phyloP scores from a whole-genome alignment of 352 stramenopile genomes.

The Globisporangium ultimum region DNA sequence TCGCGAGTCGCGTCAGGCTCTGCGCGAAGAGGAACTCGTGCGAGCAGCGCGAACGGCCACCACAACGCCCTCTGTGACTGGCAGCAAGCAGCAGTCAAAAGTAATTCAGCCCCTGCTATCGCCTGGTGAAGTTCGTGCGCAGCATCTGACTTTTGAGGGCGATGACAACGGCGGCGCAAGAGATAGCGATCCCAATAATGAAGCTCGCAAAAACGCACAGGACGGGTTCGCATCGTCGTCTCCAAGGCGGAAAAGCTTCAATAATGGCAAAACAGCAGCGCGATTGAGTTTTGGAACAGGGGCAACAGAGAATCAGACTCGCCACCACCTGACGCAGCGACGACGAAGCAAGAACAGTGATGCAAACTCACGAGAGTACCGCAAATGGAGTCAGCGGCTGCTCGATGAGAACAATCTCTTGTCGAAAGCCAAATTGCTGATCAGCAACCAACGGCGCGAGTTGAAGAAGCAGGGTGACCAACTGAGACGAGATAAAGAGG shows the following conservation, averaged over 20 bases:
- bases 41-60: background rate
- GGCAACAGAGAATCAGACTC: background rate
- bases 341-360: background rate
- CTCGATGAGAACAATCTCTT: conserved; percentile 45
- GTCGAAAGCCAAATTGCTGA: conserved; percentile 33
- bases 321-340: background rate
- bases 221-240: background rate
- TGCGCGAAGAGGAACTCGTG: conserved; percentile 37
- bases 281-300: background rate
- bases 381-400: conserved; percentile 47
- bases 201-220: background rate
- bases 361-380: conserved; percentile 10
- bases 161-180: background rate
- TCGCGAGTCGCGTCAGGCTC: conserved; percentile 30
- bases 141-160: background rate
- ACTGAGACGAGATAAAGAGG: conserved; percentile 44
- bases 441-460: conserved; percentile 43
- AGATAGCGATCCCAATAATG: background rate
- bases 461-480: conserved; percentile 51
- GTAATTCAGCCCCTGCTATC: background rate
- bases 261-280: background rate
- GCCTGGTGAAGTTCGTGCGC: background rate
- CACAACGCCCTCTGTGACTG: background rate
- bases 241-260: background rate
- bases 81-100: background rate